phyloP scores from a whole-genome alignment of 345 rosid species.

The Syzygium aqueum region DNA sequence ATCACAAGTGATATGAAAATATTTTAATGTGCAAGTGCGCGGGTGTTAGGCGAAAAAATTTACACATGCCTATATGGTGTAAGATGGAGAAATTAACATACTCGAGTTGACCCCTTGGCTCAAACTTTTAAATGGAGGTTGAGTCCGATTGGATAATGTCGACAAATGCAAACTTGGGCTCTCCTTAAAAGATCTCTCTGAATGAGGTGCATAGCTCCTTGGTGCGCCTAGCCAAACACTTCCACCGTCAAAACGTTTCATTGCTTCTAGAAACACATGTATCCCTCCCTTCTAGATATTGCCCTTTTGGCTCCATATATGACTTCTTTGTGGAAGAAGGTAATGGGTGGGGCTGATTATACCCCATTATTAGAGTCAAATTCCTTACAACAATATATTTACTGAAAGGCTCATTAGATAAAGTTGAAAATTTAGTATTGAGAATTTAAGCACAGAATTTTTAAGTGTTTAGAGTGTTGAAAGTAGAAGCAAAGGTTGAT shows the following conservation, averaged over 20 bases:
- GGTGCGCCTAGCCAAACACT: not conserved
- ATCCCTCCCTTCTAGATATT: not conserved
- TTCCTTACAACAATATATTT: not conserved
- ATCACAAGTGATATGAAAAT: not conserved
- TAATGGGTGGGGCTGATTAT: not conserved
- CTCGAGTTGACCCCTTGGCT: no score
- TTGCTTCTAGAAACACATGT: not conserved
- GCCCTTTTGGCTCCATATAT: not conserved
- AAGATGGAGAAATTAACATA: no score
- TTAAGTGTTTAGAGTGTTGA: not conserved
- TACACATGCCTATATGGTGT: not conserved
- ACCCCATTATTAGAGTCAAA: not conserved
- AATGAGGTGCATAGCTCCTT: not conserved
- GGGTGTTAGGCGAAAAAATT: not conserved
- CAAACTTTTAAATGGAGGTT: no score
- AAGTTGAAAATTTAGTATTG: not conserved
- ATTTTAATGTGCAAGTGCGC: not conserved
- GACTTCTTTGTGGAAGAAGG: not conserved
- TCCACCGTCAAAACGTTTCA: not conserved
- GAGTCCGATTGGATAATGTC: not conserved
- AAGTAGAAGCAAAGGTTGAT: not conserved
- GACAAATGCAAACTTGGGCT: not conserved
- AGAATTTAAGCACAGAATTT: not conserved
- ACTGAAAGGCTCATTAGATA: not conserved
- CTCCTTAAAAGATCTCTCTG: not conserved